These are phyloP conservation scores for Hypoxylon crocopeplum DNA, from an alignment of 495 filamentous ascomycete species.

Conservation along the genomic window DNA sequence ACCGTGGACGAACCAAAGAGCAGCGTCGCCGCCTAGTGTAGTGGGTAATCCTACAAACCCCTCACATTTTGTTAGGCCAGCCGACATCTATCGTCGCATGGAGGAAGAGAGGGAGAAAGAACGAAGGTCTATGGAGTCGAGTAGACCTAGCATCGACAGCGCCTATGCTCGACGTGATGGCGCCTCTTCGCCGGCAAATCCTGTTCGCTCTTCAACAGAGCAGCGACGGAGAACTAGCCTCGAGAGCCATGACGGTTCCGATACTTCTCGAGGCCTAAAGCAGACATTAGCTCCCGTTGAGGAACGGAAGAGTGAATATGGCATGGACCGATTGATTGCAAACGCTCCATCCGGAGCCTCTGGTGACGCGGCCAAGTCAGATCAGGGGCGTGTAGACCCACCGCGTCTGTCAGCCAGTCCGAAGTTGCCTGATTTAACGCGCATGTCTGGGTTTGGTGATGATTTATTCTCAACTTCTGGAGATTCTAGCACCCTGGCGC, in stretches of 20 bases:
- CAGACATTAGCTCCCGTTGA: conserved; percentile 60
- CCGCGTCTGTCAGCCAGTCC: conserved; percentile 54
- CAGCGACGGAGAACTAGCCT: conserved; percentile 33
- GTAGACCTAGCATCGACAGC: conserved; percentile 54
- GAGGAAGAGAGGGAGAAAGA: conserved; percentile 69
- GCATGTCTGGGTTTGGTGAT: conserved; percentile 69
- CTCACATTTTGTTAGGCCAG: conserved; percentile 72
- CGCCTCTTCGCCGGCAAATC: conserved; percentile 1
- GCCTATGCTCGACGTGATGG: conserved; percentile 24
- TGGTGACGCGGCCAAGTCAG: not conserved
- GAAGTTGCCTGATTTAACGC: conserved; percentile 68
- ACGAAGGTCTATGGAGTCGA: conserved; percentile 60
- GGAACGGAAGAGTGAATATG: conserved; percentile 66
- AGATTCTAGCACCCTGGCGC: conserved; percentile 1
- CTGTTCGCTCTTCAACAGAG: conserved; percentile 17
- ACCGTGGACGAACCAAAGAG: conserved; percentile 42
- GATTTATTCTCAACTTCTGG: conserved; percentile 49
- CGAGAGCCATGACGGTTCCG: conserved; percentile 40
- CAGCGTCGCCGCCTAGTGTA: conserved; percentile 44
- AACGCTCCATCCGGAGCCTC: conserved; percentile 12
- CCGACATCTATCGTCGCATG: conserved; percentile 79
- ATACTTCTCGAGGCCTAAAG: conserved; percentile 40
- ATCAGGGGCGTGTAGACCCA: conserved; percentile 2
- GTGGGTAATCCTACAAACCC: conserved; percentile 49
- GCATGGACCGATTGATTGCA: conserved; percentile 50